Evolutionary conservation across 345 rosid species (phyloP), one percentile per base, ranked within the genome.

Genomic region (Tarenaya hassleriana): DNA sequence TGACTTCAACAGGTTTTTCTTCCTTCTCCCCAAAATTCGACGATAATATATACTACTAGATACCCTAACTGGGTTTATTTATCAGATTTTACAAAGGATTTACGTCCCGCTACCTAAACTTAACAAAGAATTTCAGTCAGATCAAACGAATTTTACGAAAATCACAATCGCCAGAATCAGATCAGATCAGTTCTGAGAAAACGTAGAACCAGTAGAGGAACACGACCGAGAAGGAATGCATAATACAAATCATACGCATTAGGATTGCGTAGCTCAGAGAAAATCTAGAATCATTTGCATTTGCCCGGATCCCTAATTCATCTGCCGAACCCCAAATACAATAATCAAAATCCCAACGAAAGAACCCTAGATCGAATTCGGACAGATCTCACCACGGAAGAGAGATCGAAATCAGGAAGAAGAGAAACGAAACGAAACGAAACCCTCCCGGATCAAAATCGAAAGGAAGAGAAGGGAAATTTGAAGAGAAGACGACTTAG

Each of bases 191-290:
- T 69, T 76, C 68, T 61, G 95, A 86, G 69, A 91, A 80, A 29
- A 79, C 98, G 75, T 87, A 87, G 24, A 89, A 80, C 78, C 94
- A 84, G 81, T 87, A 91, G 10, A 91, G 88, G 48, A 82, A 91
- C 6, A 82, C 95, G 66, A 91, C 95, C 9, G 98, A 91, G 63
- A 88, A 83, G 4, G 98, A 92, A 62, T 92, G 98, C 13, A 85
- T 58, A 52, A 85, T 65, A 38, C 88, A 80, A 57, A 92, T 69
- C 34, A 85, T 85, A 59, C 83, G 82, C 74, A 79, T 82, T 58
- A 71, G 73, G 37, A 73, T 70, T 10, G 75, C 61, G 66, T 31
- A 76, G 48, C 41, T 84, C 95, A 91, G 75, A 74, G 74, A 78
- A 62, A 62, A 68, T 61, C 75, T 42, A 68, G 62, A 61, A 50